Percentiles rank a stretch among this genome's conserved stretches.
Conservation (phyloP, 2,329 filamentous ascomycete species). For the Stachybotrys chlorohalonatus region DNA sequence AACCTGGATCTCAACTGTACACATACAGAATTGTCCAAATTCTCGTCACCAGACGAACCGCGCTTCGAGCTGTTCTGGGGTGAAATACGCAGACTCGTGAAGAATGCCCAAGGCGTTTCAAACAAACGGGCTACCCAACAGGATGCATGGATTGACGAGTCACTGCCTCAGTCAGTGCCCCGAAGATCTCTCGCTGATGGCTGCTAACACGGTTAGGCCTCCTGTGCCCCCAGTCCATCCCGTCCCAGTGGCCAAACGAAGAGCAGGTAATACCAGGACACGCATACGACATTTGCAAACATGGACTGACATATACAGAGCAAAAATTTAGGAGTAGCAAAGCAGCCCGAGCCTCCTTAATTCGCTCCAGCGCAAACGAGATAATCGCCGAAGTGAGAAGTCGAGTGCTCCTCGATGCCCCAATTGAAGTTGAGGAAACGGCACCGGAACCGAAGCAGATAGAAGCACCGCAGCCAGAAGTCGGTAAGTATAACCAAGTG, state of each 20-base stretch:
- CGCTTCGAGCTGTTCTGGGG: slow-evolving; percentile 11
- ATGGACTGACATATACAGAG: neutral
- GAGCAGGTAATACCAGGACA: slow-evolving; percentile 2
- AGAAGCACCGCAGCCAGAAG: slow-evolving; percentile 1
- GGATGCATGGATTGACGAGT: neutral
- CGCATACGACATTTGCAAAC: too few relatives aligned
- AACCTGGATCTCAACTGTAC: slow-evolving; percentile 11
- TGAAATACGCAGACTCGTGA: slow-evolving; percentile 9
- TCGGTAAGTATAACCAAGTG: slow-evolving; percentile 3
- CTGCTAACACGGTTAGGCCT: neutral
- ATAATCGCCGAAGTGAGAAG: slow-evolving; percentile 6
- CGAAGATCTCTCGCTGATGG: neutral
- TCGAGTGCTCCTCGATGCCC: neutral
- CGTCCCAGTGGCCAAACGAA: slow-evolving; percentile 9
- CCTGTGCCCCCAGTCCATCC: slow-evolving; percentile 1
- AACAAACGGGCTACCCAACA: neutral
- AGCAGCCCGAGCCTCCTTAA: slow-evolving; percentile 5
- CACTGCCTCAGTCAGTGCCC: neutral
- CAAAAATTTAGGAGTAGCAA: slow-evolving; percentile 1
- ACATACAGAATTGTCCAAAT: slow-evolving; percentile 10
- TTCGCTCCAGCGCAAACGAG: slow-evolving; percentile 7
- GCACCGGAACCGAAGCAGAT: neutral
- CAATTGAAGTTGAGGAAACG: slow-evolving; percentile 2
- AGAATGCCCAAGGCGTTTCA: slow-evolving; percentile 2
- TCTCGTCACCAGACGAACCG: slow-evolving; percentile 7